Percentiles rank a stretch among this genome's conserved stretches.
Evolutionary conservation across 2,329 filamentous ascomycete species (phyloP).

Genomic region (Westerdykella ornata): DNA sequence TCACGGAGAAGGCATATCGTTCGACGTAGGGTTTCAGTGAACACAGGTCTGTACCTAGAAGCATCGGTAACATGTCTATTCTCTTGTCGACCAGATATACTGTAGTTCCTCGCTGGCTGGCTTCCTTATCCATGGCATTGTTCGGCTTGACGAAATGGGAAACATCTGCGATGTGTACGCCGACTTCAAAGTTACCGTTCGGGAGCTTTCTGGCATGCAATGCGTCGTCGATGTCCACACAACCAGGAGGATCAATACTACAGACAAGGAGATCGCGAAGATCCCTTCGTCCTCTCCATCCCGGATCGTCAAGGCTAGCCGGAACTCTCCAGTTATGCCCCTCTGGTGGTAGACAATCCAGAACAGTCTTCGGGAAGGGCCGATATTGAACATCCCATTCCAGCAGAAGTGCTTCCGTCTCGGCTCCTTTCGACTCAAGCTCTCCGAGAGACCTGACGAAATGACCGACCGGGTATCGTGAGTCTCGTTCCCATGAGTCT

Average conservation of each 20-base stretch:
- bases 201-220: constrained; percentile 77
- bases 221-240: constrained; percentile 97
- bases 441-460: constrained; percentile 90
- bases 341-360: constrained; percentile 86
- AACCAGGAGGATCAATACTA: constrained; percentile 93
- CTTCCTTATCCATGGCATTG: constrained; percentile 95
- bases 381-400: constrained; percentile 98
- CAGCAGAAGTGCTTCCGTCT: constrained; percentile 87
- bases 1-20: constrained; percentile 50
- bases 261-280: constrained; percentile 81
- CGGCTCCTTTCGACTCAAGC: constrained; percentile 92
- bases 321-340: constrained; percentile 94
- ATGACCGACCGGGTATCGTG: constrained; percentile 85
- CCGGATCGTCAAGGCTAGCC: constrained; percentile 66
- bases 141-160: constrained; percentile 97
- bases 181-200: constrained; percentile 92
- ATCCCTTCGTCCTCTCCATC: constrained; percentile 81
- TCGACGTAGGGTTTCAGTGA: constrained; percentile 98
- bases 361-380: constrained; percentile 89
- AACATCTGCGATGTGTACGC: constrained; percentile 98
- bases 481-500: constrained; percentile 91
- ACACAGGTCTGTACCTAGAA: constrained; percentile 92
- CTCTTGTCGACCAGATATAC: constrained; percentile 98
- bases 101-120: constrained; percentile 87
- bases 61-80: constrained; percentile 97